Percentiles rank a stretch among this genome's conserved stretches.
Evolutionary conservation across 1,139 yeast species (phyloP).

Genomic region (Candida mesenterica): DNA sequence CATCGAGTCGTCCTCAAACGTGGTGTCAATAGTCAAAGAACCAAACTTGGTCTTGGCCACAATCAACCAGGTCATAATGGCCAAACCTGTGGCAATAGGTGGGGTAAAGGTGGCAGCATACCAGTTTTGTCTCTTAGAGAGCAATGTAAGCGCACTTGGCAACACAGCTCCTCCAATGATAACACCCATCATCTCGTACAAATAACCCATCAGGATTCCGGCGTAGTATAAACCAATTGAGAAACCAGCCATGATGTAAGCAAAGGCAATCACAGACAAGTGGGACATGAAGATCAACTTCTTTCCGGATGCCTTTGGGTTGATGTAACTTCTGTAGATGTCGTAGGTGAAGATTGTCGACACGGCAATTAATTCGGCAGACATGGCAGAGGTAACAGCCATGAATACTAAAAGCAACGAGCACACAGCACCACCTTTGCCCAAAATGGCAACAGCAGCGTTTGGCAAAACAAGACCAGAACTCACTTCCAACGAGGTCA

Average conservation of each 20-base stretch:
- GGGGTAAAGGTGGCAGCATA: slow-evolving; percentile 63
- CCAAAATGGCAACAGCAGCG: slow-evolving; percentile 82
- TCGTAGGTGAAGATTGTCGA: slow-evolving; percentile 84
- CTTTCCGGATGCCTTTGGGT: slow-evolving; percentile 75
- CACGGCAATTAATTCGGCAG: slow-evolving; percentile 86
- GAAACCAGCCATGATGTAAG: slow-evolving; percentile 74
- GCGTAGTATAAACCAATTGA: slow-evolving; percentile 82
- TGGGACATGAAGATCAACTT: slow-evolving; percentile 69
- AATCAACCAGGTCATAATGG: slow-evolving; percentile 66
- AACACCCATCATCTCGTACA: slow-evolving; percentile 84
- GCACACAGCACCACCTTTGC: slow-evolving; percentile 84
- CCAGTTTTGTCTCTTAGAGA: slow-evolving; percentile 65
- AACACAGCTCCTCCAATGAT: slow-evolving; percentile 84
- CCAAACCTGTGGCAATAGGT: slow-evolving; percentile 58
- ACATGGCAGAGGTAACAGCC: slow-evolving; percentile 80
- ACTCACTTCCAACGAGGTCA: slow-evolving; percentile 66
- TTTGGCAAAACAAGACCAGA: slow-evolving; percentile 85
- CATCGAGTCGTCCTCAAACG: slow-evolving; percentile 81
- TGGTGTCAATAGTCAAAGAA: slow-evolving; percentile 54
- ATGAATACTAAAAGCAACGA: slow-evolving; percentile 74
- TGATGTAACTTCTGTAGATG: slow-evolving; percentile 73
- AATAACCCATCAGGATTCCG: slow-evolving; percentile 79
- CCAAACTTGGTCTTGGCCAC: slow-evolving; percentile 56
- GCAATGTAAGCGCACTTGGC: slow-evolving; percentile 69
- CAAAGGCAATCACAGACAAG: slow-evolving; percentile 59